These are phyloP conservation scores for Candida coleopterorum DNA, from an alignment of 805 yeast genomes.

Conservation along the genomic window DNA sequence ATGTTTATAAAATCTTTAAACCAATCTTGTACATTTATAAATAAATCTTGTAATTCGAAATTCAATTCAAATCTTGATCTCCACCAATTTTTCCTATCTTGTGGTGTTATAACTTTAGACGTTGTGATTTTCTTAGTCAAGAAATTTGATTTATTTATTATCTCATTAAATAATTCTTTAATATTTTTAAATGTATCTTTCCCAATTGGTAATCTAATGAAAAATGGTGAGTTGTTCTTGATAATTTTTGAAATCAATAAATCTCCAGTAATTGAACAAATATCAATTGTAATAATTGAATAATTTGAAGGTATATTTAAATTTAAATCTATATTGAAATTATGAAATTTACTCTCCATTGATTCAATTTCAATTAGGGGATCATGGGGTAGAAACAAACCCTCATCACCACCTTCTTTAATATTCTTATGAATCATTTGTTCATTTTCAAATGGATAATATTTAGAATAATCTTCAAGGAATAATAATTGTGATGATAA, in stretches of 20 bases:
- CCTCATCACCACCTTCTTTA: slow-evolving; percentile 7
- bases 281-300: slow-evolving; percentile 58
- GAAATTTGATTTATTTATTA: slow-evolving; percentile 57
- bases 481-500: slow-evolving; percentile 15
- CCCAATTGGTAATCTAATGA: slow-evolving; percentile 56
- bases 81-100: slow-evolving; percentile 79
- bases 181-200: slow-evolving; percentile 40
- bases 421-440: slow-evolving; percentile 9
- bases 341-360: slow-evolving; percentile 5
- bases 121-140: slow-evolving; percentile 56
- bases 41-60: slow-evolving; percentile 43
- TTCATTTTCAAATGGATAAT: slow-evolving; percentile 19
- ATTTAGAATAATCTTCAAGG: slow-evolving; percentile 17
- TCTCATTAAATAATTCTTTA: slow-evolving; percentile 21
- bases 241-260: slow-evolving; percentile 48
- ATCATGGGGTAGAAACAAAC: slow-evolving; percentile 10
- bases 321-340: slow-evolving; percentile 9
- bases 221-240: slow-evolving; percentile 32
- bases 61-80: slow-evolving; percentile 59
- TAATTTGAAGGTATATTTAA: slow-evolving; percentile 32
- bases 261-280: slow-evolving; percentile 54
- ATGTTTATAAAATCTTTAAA: slow-evolving; percentile 72
- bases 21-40: slow-evolving; percentile 65
- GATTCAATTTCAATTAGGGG: slow-evolving; percentile 3
- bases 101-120: slow-evolving; percentile 46